phyloP scores from a whole-genome alignment of 2,329 filamentous ascomycete genomes.

The Exserohilum turcica region DNA sequence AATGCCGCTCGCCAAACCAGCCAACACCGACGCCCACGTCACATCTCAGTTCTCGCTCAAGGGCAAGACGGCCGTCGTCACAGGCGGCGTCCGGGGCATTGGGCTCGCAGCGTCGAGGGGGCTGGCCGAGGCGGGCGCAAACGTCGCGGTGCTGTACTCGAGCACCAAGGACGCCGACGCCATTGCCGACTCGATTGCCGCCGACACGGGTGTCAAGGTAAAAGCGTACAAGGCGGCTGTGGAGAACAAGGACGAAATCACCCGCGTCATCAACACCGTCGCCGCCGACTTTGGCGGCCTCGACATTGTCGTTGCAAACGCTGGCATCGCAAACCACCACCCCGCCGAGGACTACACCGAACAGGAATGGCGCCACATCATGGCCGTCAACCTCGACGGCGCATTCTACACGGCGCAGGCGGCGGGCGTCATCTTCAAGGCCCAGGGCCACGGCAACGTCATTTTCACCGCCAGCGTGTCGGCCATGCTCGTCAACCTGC shows the following conservation, averaged over 20 bases:
- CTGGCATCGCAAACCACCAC: slow-evolving; percentile 47
- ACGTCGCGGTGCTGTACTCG: slow-evolving; percentile 40
- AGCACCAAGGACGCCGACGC: slow-evolving; percentile 20
- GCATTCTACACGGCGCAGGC: slow-evolving; percentile 75
- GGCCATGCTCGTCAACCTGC: slow-evolving; percentile 53
- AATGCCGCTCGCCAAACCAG: slow-evolving; percentile 15
- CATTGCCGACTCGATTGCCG: slow-evolving; percentile 19
- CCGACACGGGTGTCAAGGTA: slow-evolving; percentile 16
- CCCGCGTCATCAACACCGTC: slow-evolving; percentile 25
- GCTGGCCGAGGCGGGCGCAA: slow-evolving; percentile 46
- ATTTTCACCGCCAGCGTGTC: slow-evolving; percentile 74
- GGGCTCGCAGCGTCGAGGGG: slow-evolving; percentile 46
- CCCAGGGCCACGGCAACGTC: slow-evolving; percentile 71
- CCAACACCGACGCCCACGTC: slow-evolving; percentile 12
- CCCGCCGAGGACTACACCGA: slow-evolving; percentile 77
- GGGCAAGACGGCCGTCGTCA: slow-evolving; percentile 48
- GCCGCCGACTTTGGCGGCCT: slow-evolving; percentile 44
- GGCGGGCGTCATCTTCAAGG: slow-evolving; percentile 65
- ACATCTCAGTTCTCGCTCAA: slow-evolving; percentile 22
- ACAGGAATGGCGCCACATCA: slow-evolving; percentile 76
- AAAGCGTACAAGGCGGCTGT: slow-evolving; percentile 26
- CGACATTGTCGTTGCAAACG: slow-evolving; percentile 50
- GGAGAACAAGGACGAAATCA: slow-evolving; percentile 18
- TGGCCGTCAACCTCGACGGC: slow-evolving; percentile 82
- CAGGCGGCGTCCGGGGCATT: slow-evolving; percentile 58